Base-by-base conservation (phyloP, 805 yeast genomes). In the Kluyveromyces siamensis region DNA sequence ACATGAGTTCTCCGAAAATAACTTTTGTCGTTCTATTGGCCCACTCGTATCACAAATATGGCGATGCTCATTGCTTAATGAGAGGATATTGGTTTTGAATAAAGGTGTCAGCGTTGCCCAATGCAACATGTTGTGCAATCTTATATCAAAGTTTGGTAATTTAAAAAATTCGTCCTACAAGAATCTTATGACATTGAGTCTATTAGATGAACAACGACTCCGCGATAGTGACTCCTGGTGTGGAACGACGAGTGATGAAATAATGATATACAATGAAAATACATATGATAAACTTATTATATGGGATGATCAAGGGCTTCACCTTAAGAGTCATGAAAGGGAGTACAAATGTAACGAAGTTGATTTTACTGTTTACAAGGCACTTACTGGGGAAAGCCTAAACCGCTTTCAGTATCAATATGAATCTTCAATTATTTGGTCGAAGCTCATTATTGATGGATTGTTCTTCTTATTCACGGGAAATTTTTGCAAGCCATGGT, bases 11-110 rank as follows among this genome's bases (percentile, higher is more conserved):
- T 56, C 50, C 52, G 2, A 58, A 55, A 27, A 48, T 53, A 37
- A 47, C 56, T 17, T 59, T 60, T 6, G 57, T 7, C 52, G 56
- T 37, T 50, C 47, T 33, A 43, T 67, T n/a, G 71, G 69, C 2
- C 67, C 70, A 10, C 53, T 64, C 17, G 51, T 66, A 6, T 60
- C 62, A 40, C 60, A 68, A 6, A 41, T 67, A 14, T 66, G 71
- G 71, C 63, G 62, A 48, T 50, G 63, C 18, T 54, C 61, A 17
- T 44, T 65, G 5, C 42, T 61, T 5, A 54, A 55, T 30, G 62
- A 62, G 42, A 57, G 62, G 41, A 49, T 66, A 16, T 37, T 66
- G 13, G 58, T 66, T 13, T 30, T 65, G 25, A 57, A 63, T 8
- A 39, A 55, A 13, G 63, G 61, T 1, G 60, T 59, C 3, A 52